Base-by-base conservation (phyloP, 805 yeast genomes). In the Yarrowia osloensis region DNA sequence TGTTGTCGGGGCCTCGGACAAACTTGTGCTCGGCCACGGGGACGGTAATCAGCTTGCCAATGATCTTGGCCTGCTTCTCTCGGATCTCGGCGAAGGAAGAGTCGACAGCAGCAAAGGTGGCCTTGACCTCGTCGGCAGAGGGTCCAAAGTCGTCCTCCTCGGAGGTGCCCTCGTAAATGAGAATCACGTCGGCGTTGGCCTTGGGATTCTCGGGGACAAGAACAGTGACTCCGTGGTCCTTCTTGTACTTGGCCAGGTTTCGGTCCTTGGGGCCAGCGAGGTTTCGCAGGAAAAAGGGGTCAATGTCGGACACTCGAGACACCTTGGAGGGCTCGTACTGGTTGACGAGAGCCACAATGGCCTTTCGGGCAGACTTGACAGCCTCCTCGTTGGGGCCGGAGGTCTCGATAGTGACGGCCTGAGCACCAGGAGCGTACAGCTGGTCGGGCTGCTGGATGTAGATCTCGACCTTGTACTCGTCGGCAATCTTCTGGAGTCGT, bases 311-410 rank as follows among this genome's bases (percentile, higher is more conserved):
- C 50, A 91, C 78, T 12, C 79, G 78, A 68, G 79, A 78, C 37
- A 91, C 83, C 68, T 85, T 84, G 49, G 83, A 80, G 39, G 98
- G 97, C 9, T 91, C 80, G 67, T 88, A 82, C 65, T 81, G 79
- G 77, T 91, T 92, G 67, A 95, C 97, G 22, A 82, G 77, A 39
- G 85, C 81, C 68, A 95, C 91, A 68, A 95, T 81, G 21, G 85
- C 85, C 85, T 86, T 87, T 77, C 93, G 90, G 40, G 91, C 89
- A 15, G 76, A 72, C 74, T 88, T 86, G 70, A 85, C 82, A 3
- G 85, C 78, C 26, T 78, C 84, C 50, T 79, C 80, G 46, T 80
- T 77, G 52, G 78, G 72, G 39, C 89, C 88, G 37, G 85, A 81
- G 69, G 94, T 85, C 70, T 87, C 89, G 70, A 90, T 81, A 11